phyloP scores from a whole-genome alignment of 768 basidiomycete genomes.

The Omphalotus guepiniiformis region DNA sequence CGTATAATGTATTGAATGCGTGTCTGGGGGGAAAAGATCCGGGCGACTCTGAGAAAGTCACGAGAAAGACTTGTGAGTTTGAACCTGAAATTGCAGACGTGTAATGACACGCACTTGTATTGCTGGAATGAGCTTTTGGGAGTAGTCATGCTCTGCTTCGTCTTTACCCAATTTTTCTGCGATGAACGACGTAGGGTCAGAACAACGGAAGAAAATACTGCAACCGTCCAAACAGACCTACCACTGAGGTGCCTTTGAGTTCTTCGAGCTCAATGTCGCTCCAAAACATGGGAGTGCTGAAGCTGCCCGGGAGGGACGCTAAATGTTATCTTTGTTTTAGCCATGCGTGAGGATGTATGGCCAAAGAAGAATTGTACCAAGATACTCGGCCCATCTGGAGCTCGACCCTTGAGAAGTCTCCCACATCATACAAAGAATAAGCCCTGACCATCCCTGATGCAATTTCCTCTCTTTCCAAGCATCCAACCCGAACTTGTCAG shows the following conservation, averaged over 20 bases:
- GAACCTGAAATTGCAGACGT: not conserved
- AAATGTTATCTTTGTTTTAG: not conserved
- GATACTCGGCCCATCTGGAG: conserved; percentile 71
- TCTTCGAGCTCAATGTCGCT: conserved; percentile 62
- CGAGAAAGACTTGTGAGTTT: not conserved
- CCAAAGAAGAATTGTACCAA: conserved; percentile 42
- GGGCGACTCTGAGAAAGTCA: conserved; percentile 48
- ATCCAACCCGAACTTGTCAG: conserved; percentile 48
- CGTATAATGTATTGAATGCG: conserved; percentile 49
- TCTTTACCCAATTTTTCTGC: conserved; percentile 84
- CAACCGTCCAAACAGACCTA: conserved; percentile 50
- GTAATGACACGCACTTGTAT: conserved; percentile 47
- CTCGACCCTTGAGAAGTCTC: conserved; percentile 62
- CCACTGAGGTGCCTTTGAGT: conserved; percentile 80
- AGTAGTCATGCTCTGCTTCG: conserved; percentile 75
- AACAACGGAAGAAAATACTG: not conserved
- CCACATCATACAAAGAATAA: conserved; percentile 97
- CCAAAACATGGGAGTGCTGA: conserved; percentile 98
- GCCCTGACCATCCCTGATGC: conserved; percentile 74
- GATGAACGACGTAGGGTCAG: conserved; percentile 5
- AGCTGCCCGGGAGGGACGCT: conserved; percentile 67
- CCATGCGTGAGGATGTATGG: not conserved
- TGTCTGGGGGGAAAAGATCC: conserved; percentile 62
- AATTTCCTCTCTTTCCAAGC: conserved; percentile 63
- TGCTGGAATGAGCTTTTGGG: conserved; percentile 61